phyloP scores from a whole-genome alignment of 2,329 filamentous ascomycete genomes.

The Cladophialophora carrionii region DNA sequence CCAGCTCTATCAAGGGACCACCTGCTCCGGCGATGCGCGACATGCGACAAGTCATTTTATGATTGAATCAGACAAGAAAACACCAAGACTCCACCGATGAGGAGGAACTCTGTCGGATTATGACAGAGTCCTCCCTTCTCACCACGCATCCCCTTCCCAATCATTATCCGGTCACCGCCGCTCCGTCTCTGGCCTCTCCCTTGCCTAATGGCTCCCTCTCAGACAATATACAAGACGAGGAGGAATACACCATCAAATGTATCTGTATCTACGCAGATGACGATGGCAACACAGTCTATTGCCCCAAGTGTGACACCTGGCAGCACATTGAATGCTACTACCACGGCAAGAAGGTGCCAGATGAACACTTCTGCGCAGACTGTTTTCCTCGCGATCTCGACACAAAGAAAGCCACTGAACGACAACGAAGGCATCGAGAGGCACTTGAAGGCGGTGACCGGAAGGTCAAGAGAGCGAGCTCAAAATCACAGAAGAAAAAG shows the following conservation, averaged over 20 bases:
- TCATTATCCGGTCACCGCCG: constrained; percentile 51
- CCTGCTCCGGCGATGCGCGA: constrained; percentile 31
- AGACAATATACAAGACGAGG: constrained; percentile 50
- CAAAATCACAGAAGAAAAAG: constrained; percentile 89
- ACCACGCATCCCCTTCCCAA: constrained; percentile 54
- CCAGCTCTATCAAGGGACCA: constrained; percentile 6
- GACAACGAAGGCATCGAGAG: constrained; percentile 66
- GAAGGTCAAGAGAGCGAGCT: constrained; percentile 71
- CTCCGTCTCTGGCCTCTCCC: constrained; percentile 46
- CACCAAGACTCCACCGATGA: constrained; percentile 42
- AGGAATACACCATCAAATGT: constrained; percentile 89
- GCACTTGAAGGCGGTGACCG: constrained; percentile 64
- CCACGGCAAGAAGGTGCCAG: constrained; percentile 72
- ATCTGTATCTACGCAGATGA: constrained; percentile 93
- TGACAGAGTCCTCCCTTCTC: constrained; percentile 57
- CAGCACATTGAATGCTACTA: constrained; percentile 99
- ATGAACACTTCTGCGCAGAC: constrained; percentile 83
- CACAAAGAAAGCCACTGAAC: constrained; percentile 71
- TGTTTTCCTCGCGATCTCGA: constrained; percentile 81
- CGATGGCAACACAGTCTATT: constrained; percentile 96
- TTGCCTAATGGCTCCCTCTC: constrained; percentile 49
- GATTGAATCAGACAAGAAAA: constrained; percentile 20
- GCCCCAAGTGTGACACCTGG: constrained; percentile 95
- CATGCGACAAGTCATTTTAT: constrained; percentile 32
- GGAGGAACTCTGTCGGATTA: constrained; percentile 57